Conservation (phyloP, 1,284 basidiomycete genomes). For the Xerocomus amazonicus region DNA sequence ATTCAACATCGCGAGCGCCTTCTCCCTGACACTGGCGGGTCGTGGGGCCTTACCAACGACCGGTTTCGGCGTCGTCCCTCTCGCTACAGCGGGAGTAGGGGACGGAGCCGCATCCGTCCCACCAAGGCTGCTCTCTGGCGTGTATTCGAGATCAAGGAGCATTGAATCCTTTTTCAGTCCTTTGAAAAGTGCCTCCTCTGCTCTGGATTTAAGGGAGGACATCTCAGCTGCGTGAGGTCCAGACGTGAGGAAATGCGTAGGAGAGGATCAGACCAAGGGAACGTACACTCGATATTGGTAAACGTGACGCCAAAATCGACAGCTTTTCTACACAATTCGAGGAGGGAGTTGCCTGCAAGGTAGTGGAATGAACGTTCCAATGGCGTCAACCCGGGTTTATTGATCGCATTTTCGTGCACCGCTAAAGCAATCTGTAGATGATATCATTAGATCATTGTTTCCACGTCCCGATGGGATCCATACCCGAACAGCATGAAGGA, state of each 20-base stretch:
- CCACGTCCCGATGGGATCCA: background rate
- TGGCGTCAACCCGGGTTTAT: conserved; percentile 9
- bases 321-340: conserved; percentile 8
- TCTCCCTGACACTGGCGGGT: conserved; percentile 1
- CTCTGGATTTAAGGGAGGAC: conserved; percentile 5
- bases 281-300: conserved; percentile 17
- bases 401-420: conserved; percentile 26
- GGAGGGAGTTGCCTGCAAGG: conserved; percentile 10
- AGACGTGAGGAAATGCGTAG: background rate
- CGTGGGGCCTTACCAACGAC: background rate
- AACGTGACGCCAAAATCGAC: background rate
- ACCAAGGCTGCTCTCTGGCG: background rate
- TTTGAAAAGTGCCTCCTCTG: background rate
- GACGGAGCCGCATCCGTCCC: background rate
- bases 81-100: background rate
- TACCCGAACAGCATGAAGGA: conserved; percentile 23
- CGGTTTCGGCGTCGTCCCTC: background rate
- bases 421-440: conserved; percentile 19
- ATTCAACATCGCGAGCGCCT: conserved; percentile 1
- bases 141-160: conserved; percentile 2
- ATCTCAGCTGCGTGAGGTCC: conserved; percentile 12
- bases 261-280: background rate
- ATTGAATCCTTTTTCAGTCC: background rate
- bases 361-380: conserved; percentile 9
- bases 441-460: background rate